A percentile compares a stretch with the other conserved stretches of the same genome.
These are phyloP conservation scores for Neurospora terricola DNA, from an alignment of 495 filamentous ascomycete genomes.

Conservation along the genomic window DNA sequence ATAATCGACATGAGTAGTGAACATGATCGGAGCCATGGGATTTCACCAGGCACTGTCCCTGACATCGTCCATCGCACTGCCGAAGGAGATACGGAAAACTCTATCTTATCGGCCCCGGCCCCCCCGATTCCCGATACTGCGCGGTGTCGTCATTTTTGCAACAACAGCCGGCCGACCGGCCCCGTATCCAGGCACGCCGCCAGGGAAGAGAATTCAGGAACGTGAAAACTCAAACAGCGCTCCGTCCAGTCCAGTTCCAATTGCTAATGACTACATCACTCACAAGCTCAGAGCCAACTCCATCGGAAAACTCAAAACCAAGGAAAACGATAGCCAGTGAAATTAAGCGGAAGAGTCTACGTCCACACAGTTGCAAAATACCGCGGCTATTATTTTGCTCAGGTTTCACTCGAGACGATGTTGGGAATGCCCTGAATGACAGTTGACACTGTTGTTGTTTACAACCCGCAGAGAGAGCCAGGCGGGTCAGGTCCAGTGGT, in stretches of 20 bases:
- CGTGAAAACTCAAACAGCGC: not conserved
- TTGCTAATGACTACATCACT: not conserved
- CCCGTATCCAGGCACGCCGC: not conserved
- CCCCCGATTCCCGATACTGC: not conserved
- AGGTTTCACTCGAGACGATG: not conserved
- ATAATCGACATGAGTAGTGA: not conserved
- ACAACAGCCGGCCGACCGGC: not conserved
- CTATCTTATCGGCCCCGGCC: not conserved
- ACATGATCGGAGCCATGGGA: not conserved
- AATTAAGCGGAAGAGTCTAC: not conserved
- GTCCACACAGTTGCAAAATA: not conserved
- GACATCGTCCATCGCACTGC: not conserved
- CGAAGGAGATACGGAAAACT: not conserved
- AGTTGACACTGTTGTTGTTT: not conserved
- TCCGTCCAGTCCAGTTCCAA: not conserved
- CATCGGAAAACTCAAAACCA: not conserved
- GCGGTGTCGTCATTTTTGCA: not conserved
- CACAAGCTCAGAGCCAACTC: not conserved
- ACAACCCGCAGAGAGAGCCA: not conserved
- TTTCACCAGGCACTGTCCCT: not conserved
- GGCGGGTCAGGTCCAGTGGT: not conserved
- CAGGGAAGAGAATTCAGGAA: not conserved
- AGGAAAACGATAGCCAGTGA: not conserved
- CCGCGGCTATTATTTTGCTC: not conserved
- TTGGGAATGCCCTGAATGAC: not conserved